Base-by-base conservation (phyloP, 2,329 filamentous ascomycete species). In the Ophiosphaerella herpotricha region DNA sequence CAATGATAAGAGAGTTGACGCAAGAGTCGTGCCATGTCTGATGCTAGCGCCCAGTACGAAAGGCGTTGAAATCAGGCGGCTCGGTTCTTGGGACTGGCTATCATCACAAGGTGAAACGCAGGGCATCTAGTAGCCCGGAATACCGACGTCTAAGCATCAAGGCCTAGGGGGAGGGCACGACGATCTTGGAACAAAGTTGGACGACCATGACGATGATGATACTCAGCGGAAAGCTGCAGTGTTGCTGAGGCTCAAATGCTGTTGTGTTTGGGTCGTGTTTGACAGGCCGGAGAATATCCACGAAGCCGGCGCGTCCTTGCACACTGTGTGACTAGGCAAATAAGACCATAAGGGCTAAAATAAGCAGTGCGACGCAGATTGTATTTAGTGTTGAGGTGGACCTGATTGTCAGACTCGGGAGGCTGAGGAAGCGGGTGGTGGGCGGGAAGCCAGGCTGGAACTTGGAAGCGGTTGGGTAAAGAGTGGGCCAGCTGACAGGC, bases 171-270 rank as follows among this genome's bases (percentile, higher is more conserved):
- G 24, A 41, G 24, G 14, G 50, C 46, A 45, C 38, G 16, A n/a
- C 16, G 13, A 12, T 11, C 7, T 29, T 31, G 34, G 21, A n/a
- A 21, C 35, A 21, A n/a, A 14, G 21, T 21, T 23, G 3, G 35
- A 14, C 37, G 33, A 21, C 13, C 32, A 33, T 35, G 29, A n/a
- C 37, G 33, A 21, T 11, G 36, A 33, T 35, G 29, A n/a, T 18
- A 29, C 29, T 35, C 13, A 43, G 34, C 32, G 50, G 44, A 14
- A 35, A 39, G 32, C 24, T 33, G 45, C 54, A 47, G 39, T 40
- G 45, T 37, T 36, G 29, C 36, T 44, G 47, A 43, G 39, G 37
- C 39, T 41, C 36, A 39, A 29, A 41, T 18, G 31, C 34, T 35
- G 35, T 21, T n/a, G 40, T 41, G 37, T 16, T 34, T 34, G 38